Base-by-base conservation (phyloP, 257 asterid species). In the Voacanga thouarsii region DNA sequence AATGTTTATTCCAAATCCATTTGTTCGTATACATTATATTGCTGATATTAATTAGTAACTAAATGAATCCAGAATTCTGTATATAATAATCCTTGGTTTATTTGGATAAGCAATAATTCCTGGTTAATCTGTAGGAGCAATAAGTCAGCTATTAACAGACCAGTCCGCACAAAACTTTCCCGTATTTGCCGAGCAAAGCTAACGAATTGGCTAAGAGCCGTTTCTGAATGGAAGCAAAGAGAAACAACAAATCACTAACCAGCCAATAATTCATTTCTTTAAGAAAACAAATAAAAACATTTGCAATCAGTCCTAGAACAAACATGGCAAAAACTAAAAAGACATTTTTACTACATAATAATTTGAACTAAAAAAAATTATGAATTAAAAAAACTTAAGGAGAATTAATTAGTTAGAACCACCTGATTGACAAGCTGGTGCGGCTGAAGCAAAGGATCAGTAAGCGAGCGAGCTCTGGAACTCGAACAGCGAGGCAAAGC, bases 381-480 rank as follows among this genome's bases (percentile, higher is more conserved):
- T 11, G 37, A 16, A 19, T 1, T 0, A 28, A 77, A 56, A 56
- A 26, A 68, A 39, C n/a, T 1, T 12, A 14, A 57, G 30, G 7
- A 23, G 14, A 53, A 57, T 33, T 75, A 21, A 70, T 2, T 14
- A 64, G 15, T 5, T 6, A 56, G 44, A 23, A 30, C 9, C 55
- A 91, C 99, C 97, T 86, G 95, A 87, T 88, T 93, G 82, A 92
- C 89, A 74, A 92, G 97, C 85, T 92, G 99, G 80, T 94, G 97
- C 83, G 99, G 97, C 30, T 90, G 97, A 82, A 96, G 91, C 81
- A 92, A 74, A 78, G 98, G 99, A 92, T 96, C 99, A 75, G 97
- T 89, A 12, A 94, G 90, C 66, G 97, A 94, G 76, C 97, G 89
- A 64, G 95, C 92, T 78, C 99, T 88, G 77, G 97, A 82, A 83